Evolutionary conservation across 2,329 filamentous ascomycete genomes (phyloP), one percentile per base, ranked within the genome.

Genomic region (Aschersonia sp.): DNA sequence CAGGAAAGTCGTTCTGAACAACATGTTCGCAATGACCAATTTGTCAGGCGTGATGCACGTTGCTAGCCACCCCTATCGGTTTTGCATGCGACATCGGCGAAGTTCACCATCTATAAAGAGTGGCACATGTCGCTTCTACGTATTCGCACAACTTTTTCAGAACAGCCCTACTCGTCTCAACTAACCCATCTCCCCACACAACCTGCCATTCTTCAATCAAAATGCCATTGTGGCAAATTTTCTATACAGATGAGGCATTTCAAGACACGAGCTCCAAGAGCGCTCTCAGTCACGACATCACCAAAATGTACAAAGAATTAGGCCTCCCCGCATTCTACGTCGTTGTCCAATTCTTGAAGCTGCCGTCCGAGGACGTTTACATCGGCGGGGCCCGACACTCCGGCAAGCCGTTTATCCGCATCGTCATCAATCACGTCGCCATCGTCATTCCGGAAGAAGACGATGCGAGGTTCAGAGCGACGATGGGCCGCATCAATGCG

Each of bases 161-260:
- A 7, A 2, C 6, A 12, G 7, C 35, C 6, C 12, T 38, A 38
- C 35, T 38, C 12, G 7, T 38, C 35, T 38, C 7, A 38, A 12
- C 2, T 38, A 7, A 7, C 12, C 12, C 12, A 38, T 38, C 12
- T 38, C 35, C 35, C 7, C 35, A 38, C 35, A 38, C 10, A n/a
- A 42, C 9, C 40, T 42, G 20, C 40, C n/a, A 10, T 42, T n/a
- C n/a, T 42, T 42, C 40, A 44, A 44, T 44, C 45, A 51, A 42
- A 40, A 52, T 52, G 51, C 51, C 51, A 28, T 46, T 48, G 35
- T 52, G 49, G 51, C 32, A 48, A 29, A 40, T 52, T 30, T 52
- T 45, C 49, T 45, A 52, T 43, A 41, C 48, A 10, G 44, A 46
- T 30, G 40, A 5, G 2, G 44, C 46, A 43, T 51, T 51, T 30